A percentile compares a stretch with the other conserved stretches of the same genome.
Evolutionary conservation across 306 rosid genomes (phyloP).

Genomic region (Macrotyloma uniflorum): DNA sequence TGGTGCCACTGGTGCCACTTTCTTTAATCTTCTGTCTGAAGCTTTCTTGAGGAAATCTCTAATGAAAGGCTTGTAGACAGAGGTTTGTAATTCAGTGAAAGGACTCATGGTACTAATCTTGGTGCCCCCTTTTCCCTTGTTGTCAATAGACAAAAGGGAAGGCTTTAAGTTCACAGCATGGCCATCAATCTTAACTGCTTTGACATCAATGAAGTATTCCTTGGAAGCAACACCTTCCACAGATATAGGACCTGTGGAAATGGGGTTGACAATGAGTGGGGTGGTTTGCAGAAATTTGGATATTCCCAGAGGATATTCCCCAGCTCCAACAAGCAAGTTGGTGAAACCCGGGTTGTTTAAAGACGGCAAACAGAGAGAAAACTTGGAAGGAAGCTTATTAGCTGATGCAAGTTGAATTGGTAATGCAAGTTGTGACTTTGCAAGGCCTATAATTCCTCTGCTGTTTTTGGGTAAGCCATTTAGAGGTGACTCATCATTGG

Average conservation of each 20-base stretch:
- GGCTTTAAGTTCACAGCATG: constrained; percentile 29
- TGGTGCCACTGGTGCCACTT: constrained; percentile 40
- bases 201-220: constrained; percentile 33
- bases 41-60: constrained; percentile 36
- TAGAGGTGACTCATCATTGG: not conserved
- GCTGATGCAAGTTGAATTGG: constrained; percentile 12
- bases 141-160: constrained; percentile 27
- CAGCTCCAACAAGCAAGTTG: constrained; percentile 7
- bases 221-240: constrained; percentile 6
- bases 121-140: constrained; percentile 34
- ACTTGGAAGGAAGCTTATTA: constrained; percentile 10
- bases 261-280: constrained; percentile 13
- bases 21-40: constrained; percentile 28
- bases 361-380: constrained; percentile 40
- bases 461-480: constrained; percentile 35
- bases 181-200: constrained; percentile 32
- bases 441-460: constrained; percentile 32
- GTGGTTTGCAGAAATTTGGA: constrained; percentile 19
- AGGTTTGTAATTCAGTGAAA: constrained; percentile 20
- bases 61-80: constrained; percentile 38
- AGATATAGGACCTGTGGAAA: not conserved
- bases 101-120: constrained; percentile 29
- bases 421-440: not conserved
- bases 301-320: not conserved
- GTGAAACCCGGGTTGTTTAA: constrained; percentile 27